Percentiles rank a stretch among this genome's conserved stretches.
Evolutionary conservation across 257 asterid genomes (phyloP).

Genomic region (Nicotiana sylvestris): DNA sequence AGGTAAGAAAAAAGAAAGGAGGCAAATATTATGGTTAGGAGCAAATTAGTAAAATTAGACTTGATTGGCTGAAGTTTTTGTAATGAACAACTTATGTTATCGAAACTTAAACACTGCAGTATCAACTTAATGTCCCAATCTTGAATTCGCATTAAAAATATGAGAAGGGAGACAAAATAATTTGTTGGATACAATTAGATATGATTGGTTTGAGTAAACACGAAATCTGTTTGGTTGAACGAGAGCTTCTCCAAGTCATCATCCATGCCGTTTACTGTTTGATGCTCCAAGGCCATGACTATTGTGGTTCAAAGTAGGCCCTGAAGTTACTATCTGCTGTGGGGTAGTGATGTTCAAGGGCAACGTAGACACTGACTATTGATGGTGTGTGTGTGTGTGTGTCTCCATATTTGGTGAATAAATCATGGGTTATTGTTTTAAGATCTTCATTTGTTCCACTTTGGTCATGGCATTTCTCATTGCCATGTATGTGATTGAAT

Average conservation of each 20-base stretch:
- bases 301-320: neutral
- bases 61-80: neutral
- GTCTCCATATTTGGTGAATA: neutral
- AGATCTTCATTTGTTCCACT: constrained; percentile 1
- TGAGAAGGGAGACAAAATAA: neutral
- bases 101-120: neutral
- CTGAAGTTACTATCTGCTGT: neutral
- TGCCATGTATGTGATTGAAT: neutral
- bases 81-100: neutral
- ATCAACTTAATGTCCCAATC: neutral
- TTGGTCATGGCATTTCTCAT: neutral
- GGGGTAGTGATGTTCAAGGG: neutral
- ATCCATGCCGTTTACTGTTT: neutral
- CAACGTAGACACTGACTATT: neutral
- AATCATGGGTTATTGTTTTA: neutral
- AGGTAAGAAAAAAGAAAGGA: neutral
- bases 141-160: neutral
- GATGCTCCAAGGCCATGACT: neutral
- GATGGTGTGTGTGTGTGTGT: neutral
- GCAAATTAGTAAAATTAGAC: neutral
- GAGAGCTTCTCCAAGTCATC: neutral
- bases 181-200: neutral
- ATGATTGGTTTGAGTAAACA: neutral
- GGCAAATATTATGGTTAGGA: neutral
- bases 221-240: neutral